Evolutionary conservation across 1,284 basidiomycete species (phyloP), one percentile per base, ranked within the genome.

Genomic region (Vanrija sp.): DNA sequence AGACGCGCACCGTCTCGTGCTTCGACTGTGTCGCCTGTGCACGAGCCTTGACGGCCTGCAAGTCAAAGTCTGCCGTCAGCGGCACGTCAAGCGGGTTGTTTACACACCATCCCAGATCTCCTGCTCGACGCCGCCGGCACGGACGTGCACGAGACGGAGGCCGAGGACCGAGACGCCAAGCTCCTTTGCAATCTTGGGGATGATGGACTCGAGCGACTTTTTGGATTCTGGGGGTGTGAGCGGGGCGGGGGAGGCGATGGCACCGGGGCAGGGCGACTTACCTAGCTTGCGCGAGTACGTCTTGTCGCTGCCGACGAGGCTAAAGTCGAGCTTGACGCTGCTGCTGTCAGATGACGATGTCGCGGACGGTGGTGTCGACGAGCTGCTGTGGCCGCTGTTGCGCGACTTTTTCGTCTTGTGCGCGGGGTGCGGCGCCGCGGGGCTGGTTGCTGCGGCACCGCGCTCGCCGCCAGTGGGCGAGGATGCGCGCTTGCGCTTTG

Each of bases 81-180:
- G n/a, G n/a, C n/a, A n/a, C n/a, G n/a, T n/a, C n/a, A n/a, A n/a
- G n/a, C n/a, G n/a, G n/a, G n/a, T n/a, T n/a, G n/a, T n/a, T n/a
- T n/a, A n/a, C n/a, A n/a, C 46, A 72, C 69, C 62, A 52, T 72
- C 69, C 53, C 57, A 62, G 3, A 72, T 61, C 19, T 64, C 62
- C 1, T 62, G 62, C 46, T 68, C 65, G 34, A 60, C 25, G 4
- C 65, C 69, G 12, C 61, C 57, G 3, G 59, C 51, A 39, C 69
- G 56, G 12, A 72, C 58, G 47, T 72, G 68, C 25, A 49, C 49
- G 19, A 66, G 38, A 3, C 55, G 51, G 21, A 66, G 38, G 28
- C 61, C 58, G 26, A 54, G 51, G 34, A 50, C 29, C 12, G 48
- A 49, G 21, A 56, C 50, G 14, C 52, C 46, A 21, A 67, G 55